A percentile compares a stretch with the other conserved stretches of the same genome.
Conservation (phyloP, 257 asterid species). For the Avicennia marina region DNA sequence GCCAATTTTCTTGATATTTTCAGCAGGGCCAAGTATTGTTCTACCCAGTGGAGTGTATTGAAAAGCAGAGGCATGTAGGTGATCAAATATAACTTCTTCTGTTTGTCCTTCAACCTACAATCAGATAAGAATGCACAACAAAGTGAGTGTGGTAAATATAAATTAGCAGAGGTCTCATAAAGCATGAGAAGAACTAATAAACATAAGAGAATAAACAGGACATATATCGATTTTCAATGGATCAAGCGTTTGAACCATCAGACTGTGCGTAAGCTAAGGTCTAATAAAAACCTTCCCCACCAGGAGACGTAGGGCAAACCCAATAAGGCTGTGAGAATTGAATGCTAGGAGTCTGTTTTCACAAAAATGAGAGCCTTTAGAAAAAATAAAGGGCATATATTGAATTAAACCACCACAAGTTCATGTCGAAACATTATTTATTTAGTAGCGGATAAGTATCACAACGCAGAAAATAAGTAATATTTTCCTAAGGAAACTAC, state of each 20-base stretch:
- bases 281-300: neutral
- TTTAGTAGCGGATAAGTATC: no score
- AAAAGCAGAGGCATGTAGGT: constrained; percentile 87
- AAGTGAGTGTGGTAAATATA: constrained; percentile 9
- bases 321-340: neutral
- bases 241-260: constrained; percentile 1
- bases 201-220: neutral
- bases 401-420: no score
- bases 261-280: no score
- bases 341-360: no score
- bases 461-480: no score
- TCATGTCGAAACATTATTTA: no score
- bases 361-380: neutral
- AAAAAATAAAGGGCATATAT: no score
- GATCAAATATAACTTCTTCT: constrained; percentile 89
- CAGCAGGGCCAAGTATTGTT: constrained; percentile 88
- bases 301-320: neutral
- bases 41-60: constrained; percentile 81
- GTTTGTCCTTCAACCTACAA: constrained; percentile 76
- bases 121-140: constrained; percentile 6
- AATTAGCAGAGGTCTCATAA: neutral
- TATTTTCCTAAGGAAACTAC: neutral
- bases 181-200: constrained; percentile 4
- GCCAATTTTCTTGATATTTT: constrained; percentile 56
- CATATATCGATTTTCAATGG: neutral